Base-by-base conservation (phyloP, 169 alveolate genomes). In the Plasmodium gallinaceum region DNA sequence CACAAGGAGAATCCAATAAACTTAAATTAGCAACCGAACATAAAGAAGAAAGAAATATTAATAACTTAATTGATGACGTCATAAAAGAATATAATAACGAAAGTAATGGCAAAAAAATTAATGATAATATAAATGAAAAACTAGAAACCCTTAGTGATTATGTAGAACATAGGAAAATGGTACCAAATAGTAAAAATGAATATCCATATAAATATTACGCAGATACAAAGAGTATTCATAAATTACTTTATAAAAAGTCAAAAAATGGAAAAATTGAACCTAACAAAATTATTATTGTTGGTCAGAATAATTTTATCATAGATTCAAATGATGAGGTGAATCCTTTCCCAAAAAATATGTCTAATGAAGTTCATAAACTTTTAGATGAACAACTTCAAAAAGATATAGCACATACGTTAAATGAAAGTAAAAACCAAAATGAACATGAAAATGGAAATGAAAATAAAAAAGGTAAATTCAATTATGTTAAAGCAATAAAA, bases 231-330 rank as follows among this genome's bases (percentile, higher is more conserved):
- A 75, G 75, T n/a, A 68, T 75, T 66, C 88, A 75, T 75, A 75
- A 75, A 69, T 0, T 75, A 45, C 46, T 18, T 57, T 62, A 43
- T 42, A 75, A 75, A 75, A 75, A 75, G 61, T 26, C 72, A 26
- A 9, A 69, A 18, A 16, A 61, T 18, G 88, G 88, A 0, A 5
- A 75, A 43, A 20, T 75, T 20, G 88, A 75, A 42, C 20, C 39
- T 4, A 69, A 62, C 14, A 75, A 75, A 75, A 61, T 54, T 75
- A 46, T 75, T 3, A 61, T 75, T 48, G 88, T 75, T 46, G 88
- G 88, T 24, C 71, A 75, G 69, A 62, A 75, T 75, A 75, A 75
- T 61, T 75, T 48, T 75, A 75, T 75, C 54, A 75, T 75, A 62
- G 88, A 75, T 75, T 75, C 88, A 37, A 64, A 61, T 61, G 88